These are phyloP conservation scores for Cryptomeria japonica DNA, from an alignment of 75 land plant genomes.

Conservation along the genomic window DNA sequence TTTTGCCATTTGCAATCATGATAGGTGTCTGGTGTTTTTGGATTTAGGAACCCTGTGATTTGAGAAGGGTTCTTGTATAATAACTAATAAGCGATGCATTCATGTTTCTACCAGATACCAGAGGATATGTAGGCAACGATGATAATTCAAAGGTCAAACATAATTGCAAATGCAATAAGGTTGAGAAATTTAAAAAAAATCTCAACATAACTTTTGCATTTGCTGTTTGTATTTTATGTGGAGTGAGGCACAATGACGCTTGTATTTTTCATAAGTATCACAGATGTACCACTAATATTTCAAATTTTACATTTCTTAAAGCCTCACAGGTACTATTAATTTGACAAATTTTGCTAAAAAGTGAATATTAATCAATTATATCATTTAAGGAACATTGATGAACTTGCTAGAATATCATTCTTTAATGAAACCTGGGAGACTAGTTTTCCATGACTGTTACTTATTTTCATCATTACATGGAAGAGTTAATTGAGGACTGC, in stretches of 20 bases:
- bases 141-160: neutral
- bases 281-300: neutral
- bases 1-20: neutral
- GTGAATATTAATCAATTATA: neutral
- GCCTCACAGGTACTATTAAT: neutral
- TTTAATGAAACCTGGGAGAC: neutral
- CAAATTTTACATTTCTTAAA: neutral
- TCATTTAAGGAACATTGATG: neutral
- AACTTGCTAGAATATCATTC: neutral
- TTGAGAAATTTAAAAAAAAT: neutral
- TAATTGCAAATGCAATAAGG: neutral
- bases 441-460: too few relatives aligned
- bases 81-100: neutral
- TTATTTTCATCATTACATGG: neutral
- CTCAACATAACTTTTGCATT: neutral
- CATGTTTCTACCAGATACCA: slow-evolving; percentile 5
- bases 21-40: slow-evolving; percentile 10
- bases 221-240: neutral
- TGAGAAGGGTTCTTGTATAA: slow-evolving; percentile 1
- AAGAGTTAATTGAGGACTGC: neutral
- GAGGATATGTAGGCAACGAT: neutral
- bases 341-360: neutral
- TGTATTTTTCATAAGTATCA: neutral
- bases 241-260: neutral
- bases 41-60: neutral